These are phyloP conservation scores for Paramecium biaurelia DNA, from an alignment of 73 alveolate species.

Conservation along the genomic window DNA sequence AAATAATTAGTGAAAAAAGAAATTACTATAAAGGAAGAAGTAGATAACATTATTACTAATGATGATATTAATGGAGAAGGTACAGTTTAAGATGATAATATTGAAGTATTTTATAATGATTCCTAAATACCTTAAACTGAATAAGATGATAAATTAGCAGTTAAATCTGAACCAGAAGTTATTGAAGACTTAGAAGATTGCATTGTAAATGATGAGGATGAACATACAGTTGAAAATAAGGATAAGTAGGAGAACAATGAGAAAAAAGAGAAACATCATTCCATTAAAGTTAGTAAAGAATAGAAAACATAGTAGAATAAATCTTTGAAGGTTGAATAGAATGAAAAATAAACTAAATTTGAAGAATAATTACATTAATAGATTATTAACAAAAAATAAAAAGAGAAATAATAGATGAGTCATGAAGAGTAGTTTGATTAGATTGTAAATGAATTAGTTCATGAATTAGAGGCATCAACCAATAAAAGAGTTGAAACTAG, in stretches of 20 bases:
- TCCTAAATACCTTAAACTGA: background rate
- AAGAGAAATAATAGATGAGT: background rate
- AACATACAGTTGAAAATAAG: background rate
- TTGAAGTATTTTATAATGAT: background rate
- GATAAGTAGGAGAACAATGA: background rate
- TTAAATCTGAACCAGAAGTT: background rate
- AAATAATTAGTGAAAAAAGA: background rate
- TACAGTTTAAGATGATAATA: background rate
- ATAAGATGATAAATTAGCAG: background rate
- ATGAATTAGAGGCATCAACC: background rate
- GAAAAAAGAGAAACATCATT: background rate
- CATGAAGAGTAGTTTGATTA: background rate
- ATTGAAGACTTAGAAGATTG: background rate
- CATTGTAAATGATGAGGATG: background rate
- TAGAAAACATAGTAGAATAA: background rate
- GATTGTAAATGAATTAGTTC: background rate
- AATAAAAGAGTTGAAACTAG: background rate
- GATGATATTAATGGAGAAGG: conserved; percentile 8
- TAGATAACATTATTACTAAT: background rate
- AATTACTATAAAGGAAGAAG: background rate
- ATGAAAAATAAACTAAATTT: conserved; percentile 3
- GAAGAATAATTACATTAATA: background rate
- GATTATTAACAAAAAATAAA: background rate
- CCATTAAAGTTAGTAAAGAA: background rate
- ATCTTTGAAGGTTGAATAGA: background rate